Evolutionary conservation across 2,329 filamentous ascomycete species (phyloP).

Genomic region (Aspergillus costaricaensis): DNA sequence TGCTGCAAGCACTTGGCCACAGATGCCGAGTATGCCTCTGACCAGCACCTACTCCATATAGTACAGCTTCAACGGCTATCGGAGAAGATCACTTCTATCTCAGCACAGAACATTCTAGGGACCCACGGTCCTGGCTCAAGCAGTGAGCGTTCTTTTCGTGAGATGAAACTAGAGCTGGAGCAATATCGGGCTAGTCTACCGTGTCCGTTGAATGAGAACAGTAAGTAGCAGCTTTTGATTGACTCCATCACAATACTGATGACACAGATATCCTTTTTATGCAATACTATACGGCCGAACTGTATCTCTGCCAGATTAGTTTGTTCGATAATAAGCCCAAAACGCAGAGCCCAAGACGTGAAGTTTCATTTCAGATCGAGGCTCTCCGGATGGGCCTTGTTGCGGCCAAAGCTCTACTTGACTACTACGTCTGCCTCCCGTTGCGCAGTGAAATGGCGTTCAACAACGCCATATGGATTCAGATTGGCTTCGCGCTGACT

Average conservation of each 20-base stretch:
- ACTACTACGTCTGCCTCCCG: constrained; percentile 36
- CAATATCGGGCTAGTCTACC: background rate
- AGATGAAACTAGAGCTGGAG: constrained; percentile 4
- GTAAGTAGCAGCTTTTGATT: background rate
- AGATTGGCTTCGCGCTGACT: constrained; percentile 35
- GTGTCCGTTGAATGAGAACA: background rate
- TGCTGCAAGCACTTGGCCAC: constrained; percentile 9
- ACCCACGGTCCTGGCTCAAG: background rate
- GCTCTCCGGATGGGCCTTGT: constrained; percentile 16
- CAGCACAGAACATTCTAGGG: background rate
- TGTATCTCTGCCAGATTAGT: constrained; percentile 44
- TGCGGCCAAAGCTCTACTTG: constrained; percentile 10
- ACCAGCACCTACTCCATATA: constrained; percentile 16
- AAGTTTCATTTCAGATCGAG: constrained; percentile 11
- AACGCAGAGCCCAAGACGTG: background rate
- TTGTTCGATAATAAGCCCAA: constrained; percentile 27
- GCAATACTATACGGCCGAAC: constrained; percentile 42
- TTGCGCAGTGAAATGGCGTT: constrained; percentile 37
- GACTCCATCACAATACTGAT: background rate
- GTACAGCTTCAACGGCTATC: constrained; percentile 17
- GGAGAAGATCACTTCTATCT: constrained; percentile 11
- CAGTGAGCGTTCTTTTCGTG: background rate
- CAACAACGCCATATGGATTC: constrained; percentile 45
- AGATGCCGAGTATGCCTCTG: constrained; percentile 14
- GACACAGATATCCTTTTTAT: constrained; percentile 35